Percentiles rank a stretch among this genome's conserved stretches.
Evolutionary conservation across 2,329 filamentous ascomycete species (phyloP).

Genomic region (Alternaria sp.): DNA sequence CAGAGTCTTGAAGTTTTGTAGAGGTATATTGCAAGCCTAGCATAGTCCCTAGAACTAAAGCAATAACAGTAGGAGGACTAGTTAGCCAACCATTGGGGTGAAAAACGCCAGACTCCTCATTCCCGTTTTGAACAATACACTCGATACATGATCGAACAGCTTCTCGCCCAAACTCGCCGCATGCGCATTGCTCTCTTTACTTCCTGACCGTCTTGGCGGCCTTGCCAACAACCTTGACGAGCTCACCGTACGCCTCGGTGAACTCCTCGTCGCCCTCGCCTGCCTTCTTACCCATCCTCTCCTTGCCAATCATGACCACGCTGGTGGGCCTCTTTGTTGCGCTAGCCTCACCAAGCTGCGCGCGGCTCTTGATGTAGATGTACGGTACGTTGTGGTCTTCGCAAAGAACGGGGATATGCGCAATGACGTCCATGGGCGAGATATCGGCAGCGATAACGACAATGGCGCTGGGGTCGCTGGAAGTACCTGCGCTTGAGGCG

Average conservation of each 20-base stretch:
- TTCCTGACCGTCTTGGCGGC: slow-evolving; percentile 66
- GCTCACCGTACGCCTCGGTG: slow-evolving; percentile 62
- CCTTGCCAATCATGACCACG: slow-evolving; percentile 82
- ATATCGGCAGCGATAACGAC: slow-evolving; percentile 97
- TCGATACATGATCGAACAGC: slow-evolving; percentile 17
- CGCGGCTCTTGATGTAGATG: slow-evolving; percentile 90
- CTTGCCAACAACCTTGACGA: slow-evolving; percentile 67
- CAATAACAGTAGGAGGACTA: slow-evolving; percentile 7
- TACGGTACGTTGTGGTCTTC: slow-evolving; percentile 98
- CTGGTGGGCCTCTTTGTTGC: slow-evolving; percentile 96
- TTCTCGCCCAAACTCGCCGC: slow-evolving; percentile 11
- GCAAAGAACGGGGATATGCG: slow-evolving; percentile 95
- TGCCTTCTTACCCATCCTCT: slow-evolving; percentile 59
- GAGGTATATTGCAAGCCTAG: slow-evolving; percentile 5
- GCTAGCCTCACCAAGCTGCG: slow-evolving; percentile 91
- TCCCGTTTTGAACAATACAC: slow-evolving; percentile 29
- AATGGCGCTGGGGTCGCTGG: slow-evolving; percentile 70
- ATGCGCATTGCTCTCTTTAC: slow-evolving; percentile 28
- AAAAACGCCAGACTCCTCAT: slow-evolving; percentile 28
- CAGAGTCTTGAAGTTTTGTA: background rate
- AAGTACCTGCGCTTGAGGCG: slow-evolving; percentile 68
- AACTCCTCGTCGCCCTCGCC: slow-evolving; percentile 59
- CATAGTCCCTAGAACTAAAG: slow-evolving; percentile 1
- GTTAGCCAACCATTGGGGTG: slow-evolving; percentile 3
- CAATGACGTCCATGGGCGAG: slow-evolving; percentile 98